These are phyloP conservation scores for Fusarium falciforme DNA, from an alignment of 2,329 filamentous ascomycete genomes.

Conservation along the genomic window DNA sequence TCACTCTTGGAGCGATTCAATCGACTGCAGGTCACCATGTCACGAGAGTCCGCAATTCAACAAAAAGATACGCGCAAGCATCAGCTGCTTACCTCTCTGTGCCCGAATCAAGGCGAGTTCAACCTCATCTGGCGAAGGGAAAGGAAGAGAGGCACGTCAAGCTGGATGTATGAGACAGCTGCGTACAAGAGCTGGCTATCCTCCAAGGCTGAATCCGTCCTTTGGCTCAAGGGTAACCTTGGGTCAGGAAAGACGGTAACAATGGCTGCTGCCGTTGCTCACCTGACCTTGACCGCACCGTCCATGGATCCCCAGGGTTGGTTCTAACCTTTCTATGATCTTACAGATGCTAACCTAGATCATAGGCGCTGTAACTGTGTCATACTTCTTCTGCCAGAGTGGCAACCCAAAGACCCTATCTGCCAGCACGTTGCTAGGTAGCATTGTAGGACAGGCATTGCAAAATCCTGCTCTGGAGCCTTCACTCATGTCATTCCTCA, in stretches of 20 bases:
- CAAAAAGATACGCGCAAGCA: background rate
- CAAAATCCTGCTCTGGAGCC: background rate
- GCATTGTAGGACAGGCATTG: background rate
- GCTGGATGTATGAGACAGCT: background rate
- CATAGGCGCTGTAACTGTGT: background rate
- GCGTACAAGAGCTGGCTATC: background rate
- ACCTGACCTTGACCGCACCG: background rate
- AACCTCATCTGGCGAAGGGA: background rate
- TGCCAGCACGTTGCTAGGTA: background rate
- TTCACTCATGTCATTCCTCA: background rate
- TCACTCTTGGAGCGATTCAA: background rate
- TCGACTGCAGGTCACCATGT: background rate
- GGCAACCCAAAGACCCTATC: background rate
- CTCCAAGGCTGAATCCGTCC: background rate
- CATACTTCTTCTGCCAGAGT: background rate
- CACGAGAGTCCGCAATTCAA: accelerated
- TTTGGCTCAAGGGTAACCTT: background rate
- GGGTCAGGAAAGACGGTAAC: background rate
- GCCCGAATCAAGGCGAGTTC: background rate
- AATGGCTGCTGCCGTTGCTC: background rate
- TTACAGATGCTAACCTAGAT: background rate
- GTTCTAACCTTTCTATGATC: accelerated
- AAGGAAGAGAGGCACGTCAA: background rate
- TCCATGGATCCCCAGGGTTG: background rate
- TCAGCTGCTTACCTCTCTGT: background rate